Evolutionary conservation across 257 asterid genomes (phyloP).

Genomic region (Henckelia pumila): DNA sequence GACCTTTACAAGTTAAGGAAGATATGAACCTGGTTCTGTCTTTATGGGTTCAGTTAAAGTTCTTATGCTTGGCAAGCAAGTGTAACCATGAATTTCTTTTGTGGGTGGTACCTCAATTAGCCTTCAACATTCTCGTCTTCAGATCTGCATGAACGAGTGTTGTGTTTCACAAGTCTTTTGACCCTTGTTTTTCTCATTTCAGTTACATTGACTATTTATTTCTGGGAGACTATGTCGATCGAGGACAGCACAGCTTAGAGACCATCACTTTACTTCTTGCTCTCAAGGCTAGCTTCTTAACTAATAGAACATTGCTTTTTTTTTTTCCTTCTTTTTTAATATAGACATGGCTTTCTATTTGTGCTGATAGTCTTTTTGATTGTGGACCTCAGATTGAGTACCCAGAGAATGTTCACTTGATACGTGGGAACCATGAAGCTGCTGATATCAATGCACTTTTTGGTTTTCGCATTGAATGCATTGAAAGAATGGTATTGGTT

Average conservation of each 20-base stretch:
- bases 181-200: slow-evolving; percentile 37
- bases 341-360: not conserved
- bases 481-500: slow-evolving; percentile 83
- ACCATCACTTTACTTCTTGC: slow-evolving; percentile 98
- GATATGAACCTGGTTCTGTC: not conserved
- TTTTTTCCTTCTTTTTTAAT: not conserved
- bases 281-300: slow-evolving; percentile 62
- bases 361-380: slow-evolving; percentile 23
- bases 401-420: slow-evolving; percentile 92
- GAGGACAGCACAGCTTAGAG: slow-evolving; percentile 99
- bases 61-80: not conserved
- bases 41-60: not conserved
- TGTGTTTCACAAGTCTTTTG: not conserved
- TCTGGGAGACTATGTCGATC: slow-evolving; percentile 98
- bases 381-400: slow-evolving; percentile 69
- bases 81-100: not conserved
- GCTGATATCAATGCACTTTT: too few relatives aligned
- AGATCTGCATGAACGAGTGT: slow-evolving; percentile 1
- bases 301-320: slow-evolving; percentile 6
- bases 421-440: slow-evolving; percentile 99
- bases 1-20: not conserved
- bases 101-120: not conserved
- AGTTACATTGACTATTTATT: slow-evolving; percentile 95
- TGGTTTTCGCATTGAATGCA: slow-evolving; percentile 99
- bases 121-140: not conserved